A percentile compares a stretch with the other conserved stretches of the same genome.
Conservation (phyloP, 2,329 filamentous ascomycete species). For the Nemania bipapillata region DNA sequence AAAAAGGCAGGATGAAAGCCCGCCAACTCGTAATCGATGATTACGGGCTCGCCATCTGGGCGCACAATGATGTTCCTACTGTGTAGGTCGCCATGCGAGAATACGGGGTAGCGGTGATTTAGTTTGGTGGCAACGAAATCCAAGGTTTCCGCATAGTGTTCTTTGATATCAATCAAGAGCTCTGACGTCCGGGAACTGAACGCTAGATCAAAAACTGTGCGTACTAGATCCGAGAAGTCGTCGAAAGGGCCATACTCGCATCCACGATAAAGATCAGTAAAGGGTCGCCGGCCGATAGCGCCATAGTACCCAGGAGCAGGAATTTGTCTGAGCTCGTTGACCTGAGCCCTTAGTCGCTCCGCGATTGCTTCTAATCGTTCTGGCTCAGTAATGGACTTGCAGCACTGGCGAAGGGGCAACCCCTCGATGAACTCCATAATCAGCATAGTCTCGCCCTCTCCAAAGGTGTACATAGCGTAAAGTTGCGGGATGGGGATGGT, state of each 20-base stretch:
- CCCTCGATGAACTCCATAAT: conserved; percentile 30
- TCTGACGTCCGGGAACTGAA: rapidly evolving
- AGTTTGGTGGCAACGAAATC: neutral
- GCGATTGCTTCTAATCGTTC: neutral
- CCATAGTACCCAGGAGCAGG: conserved; percentile 19
- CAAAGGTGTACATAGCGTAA: conserved; percentile 28
- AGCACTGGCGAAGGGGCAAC: neutral
- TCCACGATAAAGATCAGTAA: neutral
- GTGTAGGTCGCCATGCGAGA: conserved; percentile 19
- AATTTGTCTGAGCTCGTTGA: conserved; percentile 22
- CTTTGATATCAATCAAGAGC: neutral
- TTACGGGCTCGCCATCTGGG: neutral
- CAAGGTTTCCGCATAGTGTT: neutral
- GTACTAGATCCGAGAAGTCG: neutral
- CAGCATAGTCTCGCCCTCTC: conserved; percentile 3
- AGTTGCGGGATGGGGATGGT: conserved; percentile 22
- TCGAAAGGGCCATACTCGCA: conserved; percentile 9
- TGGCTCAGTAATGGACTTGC: neutral
- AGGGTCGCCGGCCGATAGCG: conserved; percentile 15
- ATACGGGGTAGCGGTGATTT: conserved; percentile 1
- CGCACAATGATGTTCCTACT: conserved; percentile 10
- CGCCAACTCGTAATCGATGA: conserved; percentile 13
- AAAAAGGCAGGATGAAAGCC: conserved; percentile 22
- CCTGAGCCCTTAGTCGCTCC: conserved; percentile 3
- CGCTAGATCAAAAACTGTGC: rapidly evolving